phyloP scores from a whole-genome alignment of 176 grass and related monocot species.

The Eragrostis curvula region DNA sequence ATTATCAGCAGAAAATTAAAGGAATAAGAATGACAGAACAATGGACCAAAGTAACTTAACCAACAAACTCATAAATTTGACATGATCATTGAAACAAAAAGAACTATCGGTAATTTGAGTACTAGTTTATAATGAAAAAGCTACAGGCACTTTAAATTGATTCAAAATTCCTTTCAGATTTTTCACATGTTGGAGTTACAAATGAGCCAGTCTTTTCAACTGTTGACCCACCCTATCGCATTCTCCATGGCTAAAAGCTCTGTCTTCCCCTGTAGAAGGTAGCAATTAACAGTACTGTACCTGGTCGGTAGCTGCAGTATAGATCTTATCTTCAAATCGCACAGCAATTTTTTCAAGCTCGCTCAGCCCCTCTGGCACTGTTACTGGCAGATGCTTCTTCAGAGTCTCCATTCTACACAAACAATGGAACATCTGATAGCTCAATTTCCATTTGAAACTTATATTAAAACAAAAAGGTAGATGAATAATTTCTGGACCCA shows the following conservation, averaged over 20 bases:
- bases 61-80: too few species aligned
- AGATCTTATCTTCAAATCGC: slow-evolving; percentile 75
- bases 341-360: slow-evolving; percentile 74
- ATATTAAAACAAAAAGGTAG: not conserved
- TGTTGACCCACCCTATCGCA: too few species aligned
- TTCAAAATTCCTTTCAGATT: too few species aligned
- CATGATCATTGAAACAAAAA: too few species aligned
- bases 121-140: too few species aligned
- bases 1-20: not conserved
- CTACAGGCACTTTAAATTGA: too few species aligned
- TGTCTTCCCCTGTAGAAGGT: too few species aligned
- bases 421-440: slow-evolving; percentile 23
- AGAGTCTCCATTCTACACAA: slow-evolving; percentile 71
- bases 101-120: too few species aligned
- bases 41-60: not conserved
- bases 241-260: too few species aligned
- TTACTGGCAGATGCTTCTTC: slow-evolving; percentile 72
- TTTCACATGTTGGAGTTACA: too few species aligned
- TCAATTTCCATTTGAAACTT: not conserved
- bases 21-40: too few species aligned
- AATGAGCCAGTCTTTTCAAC: too few species aligned
- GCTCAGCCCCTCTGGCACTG: slow-evolving; percentile 58
- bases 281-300: slow-evolving; percentile 28
- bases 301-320: slow-evolving; percentile 56
- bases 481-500: not conserved